Conservation (phyloP, 2,329 filamentous ascomycete species). For the Onygena corvina region DNA sequence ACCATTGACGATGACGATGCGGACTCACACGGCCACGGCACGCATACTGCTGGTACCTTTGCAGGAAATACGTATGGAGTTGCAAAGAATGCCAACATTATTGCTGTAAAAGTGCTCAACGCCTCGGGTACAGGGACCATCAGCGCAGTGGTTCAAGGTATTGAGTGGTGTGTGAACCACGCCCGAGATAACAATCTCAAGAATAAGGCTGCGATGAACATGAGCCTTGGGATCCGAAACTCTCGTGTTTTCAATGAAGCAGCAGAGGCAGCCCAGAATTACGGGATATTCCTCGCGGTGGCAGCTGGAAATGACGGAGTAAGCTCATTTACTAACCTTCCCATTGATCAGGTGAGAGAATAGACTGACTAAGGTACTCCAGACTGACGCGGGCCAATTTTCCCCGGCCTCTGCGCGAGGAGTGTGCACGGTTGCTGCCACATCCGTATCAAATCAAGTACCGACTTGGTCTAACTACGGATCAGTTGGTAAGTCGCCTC, state of each 20-base stretch:
- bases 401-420: constrained; percentile 29
- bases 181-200: constrained; percentile 22
- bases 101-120: constrained; percentile 41
- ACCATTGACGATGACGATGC: constrained; percentile 17
- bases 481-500: constrained; percentile 22
- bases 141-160: constrained; percentile 39
- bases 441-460: constrained; percentile 23
- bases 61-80: constrained; percentile 28
- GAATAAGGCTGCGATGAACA: constrained; percentile 25
- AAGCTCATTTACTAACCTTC: constrained; percentile 9
- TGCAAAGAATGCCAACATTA: constrained; percentile 28
- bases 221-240: constrained; percentile 27
- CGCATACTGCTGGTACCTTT: constrained; percentile 30
- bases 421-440: constrained; percentile 34
- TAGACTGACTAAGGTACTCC: constrained; percentile 15
- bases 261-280: constrained; percentile 25
- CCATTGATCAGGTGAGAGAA: constrained; percentile 12
- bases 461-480: constrained; percentile 34
- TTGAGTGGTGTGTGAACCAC: constrained; percentile 31
- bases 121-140: constrained; percentile 36
- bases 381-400: constrained; percentile 5
- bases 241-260: constrained; percentile 31
- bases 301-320: constrained; percentile 31
- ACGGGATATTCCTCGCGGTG: constrained; percentile 32
- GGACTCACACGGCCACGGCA: constrained; percentile 28